These are phyloP conservation scores for Acanthamoeba lenticulata DNA, from an alignment of 208 protist genomes.

Conservation along the genomic window DNA sequence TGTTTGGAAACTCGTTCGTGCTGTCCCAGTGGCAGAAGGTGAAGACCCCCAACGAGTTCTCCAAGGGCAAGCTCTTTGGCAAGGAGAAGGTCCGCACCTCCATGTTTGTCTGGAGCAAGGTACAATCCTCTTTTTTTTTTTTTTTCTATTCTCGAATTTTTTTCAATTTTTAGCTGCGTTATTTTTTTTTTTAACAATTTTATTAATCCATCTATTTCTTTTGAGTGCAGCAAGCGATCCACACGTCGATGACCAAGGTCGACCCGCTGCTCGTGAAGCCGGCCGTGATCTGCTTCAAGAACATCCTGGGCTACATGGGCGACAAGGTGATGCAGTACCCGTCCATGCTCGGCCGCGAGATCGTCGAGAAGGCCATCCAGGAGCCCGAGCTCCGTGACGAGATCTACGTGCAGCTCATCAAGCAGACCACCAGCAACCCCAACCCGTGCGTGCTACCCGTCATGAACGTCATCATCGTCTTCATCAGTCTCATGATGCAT, in stretches of 20 bases:
- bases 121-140: background rate
- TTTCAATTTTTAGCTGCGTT: no score
- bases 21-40: background rate
- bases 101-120: constrained; percentile 55
- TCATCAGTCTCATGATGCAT: background rate
- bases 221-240: constrained; percentile 48
- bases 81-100: constrained; percentile 13
- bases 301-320: constrained; percentile 58
- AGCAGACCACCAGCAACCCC: constrained; percentile 58
- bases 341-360: background rate
- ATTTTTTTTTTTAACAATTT: no score
- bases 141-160: no score
- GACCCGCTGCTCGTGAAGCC: background rate
- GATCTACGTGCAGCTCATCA: constrained; percentile 59
- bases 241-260: constrained; percentile 29
- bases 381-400: constrained; percentile 50
- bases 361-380: constrained; percentile 12
- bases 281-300: constrained; percentile 25
- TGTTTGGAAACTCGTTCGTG: constrained; percentile 36
- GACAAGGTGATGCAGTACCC: constrained; percentile 57
- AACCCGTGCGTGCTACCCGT: background rate
- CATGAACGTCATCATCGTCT: background rate
- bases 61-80: constrained; percentile 64
- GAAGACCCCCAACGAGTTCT: constrained; percentile 36
- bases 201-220: no score